A percentile compares a stretch with the other conserved stretches of the same genome.
Conservation (phyloP, 179 eudicot species). For the Amaranthus tricolor region DNA sequence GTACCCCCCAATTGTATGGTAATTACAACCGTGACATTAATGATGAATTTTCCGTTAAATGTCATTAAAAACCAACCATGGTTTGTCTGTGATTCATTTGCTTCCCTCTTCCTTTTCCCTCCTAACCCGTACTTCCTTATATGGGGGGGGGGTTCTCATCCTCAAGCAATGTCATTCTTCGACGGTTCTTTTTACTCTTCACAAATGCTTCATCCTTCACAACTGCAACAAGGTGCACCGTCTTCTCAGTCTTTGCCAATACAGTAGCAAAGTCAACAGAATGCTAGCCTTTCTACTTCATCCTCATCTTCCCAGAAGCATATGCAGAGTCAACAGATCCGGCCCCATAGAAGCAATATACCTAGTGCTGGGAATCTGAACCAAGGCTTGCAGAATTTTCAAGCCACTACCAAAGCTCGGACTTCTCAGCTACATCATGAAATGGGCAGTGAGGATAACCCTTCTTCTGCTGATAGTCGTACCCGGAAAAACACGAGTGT, state of each 20-base stretch:
- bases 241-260: conserved; percentile 44
- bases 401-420: conserved; percentile 41
- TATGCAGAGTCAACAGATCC: conserved; percentile 57
- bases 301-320: conserved; percentile 89
- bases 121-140: no score
- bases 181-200: conserved; percentile 82
- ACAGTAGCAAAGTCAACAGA: conserved; percentile 51
- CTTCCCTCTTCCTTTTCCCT: no score
- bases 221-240: conserved; percentile 47
- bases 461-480: conserved; percentile 73
- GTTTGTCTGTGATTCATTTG: no score
- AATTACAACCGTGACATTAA: no score
- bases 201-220: conserved; percentile 86
- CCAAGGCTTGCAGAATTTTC: conserved; percentile 51
- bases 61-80: no score
- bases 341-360: conserved; percentile 41
- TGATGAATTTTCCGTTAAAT: no score
- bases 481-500: conserved; percentile 56
- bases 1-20: no score
- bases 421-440: conserved; percentile 51
- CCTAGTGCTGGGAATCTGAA: conserved; percentile 34
- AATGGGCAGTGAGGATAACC: conserved; percentile 69
- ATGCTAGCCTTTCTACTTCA: conserved; percentile 49
- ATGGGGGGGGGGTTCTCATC: conserved; percentile 60
- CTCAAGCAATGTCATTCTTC: conserved; percentile 32